Percentiles rank a stretch among this genome's conserved stretches.
phyloP scores from a whole-genome alignment of 2,329 filamentous ascomycete genomes.

The Fusarium staphyleae region DNA sequence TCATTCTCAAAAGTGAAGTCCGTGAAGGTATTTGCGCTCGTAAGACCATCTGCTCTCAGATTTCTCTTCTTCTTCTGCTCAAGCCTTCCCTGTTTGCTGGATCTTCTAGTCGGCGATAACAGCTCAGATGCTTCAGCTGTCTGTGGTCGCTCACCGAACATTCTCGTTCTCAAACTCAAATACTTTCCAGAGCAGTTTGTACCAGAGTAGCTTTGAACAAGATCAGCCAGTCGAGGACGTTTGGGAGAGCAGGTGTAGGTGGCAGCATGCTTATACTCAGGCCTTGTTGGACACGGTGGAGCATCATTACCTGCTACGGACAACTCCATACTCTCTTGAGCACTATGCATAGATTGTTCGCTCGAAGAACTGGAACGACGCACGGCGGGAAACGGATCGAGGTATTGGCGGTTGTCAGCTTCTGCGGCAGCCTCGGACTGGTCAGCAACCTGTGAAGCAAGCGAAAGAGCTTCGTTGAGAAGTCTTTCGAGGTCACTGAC shows the following conservation, averaged over 20 bases:
- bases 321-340: conserved; percentile 14
- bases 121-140: background rate
- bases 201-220: conserved; percentile 37
- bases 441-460: conserved; percentile 52
- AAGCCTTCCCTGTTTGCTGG: conserved; percentile 13
- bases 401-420: conserved; percentile 22
- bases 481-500: conserved; percentile 56
- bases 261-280: conserved; percentile 37
- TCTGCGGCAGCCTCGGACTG: conserved; percentile 36
- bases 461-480: conserved; percentile 53
- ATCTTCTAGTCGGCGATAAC: conserved; percentile 16
- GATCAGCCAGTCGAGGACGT: conserved; percentile 38
- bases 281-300: conserved; percentile 9
- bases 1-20: background rate
- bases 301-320: conserved; percentile 13
- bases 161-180: conserved; percentile 12
- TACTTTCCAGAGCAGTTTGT: conserved; percentile 38
- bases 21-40: background rate
- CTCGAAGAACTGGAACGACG: conserved; percentile 2
- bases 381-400: conserved; percentile 15
- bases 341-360: conserved; percentile 6
- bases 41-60: conserved; percentile 3
- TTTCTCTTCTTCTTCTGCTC: background rate
- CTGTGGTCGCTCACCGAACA: background rate
- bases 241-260: conserved; percentile 34